A percentile compares a stretch with the other conserved stretches of the same genome.
These are phyloP conservation scores for Plantago ovata DNA, from an alignment of 257 asterid genomes.

Conservation along the genomic window DNA sequence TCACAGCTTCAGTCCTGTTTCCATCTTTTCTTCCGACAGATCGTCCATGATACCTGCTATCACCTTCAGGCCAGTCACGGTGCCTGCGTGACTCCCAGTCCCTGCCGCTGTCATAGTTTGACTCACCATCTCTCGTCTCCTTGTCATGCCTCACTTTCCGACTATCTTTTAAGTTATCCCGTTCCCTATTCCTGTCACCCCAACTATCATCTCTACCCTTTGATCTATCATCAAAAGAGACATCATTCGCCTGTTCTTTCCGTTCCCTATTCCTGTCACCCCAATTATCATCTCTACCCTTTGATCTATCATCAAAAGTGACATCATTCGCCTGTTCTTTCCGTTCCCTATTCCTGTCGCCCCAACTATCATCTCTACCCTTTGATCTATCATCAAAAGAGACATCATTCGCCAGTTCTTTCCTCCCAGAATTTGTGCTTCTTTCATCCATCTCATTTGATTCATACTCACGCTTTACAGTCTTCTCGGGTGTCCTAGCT, in stretches of 20 bases:
- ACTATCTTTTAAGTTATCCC: conserved; percentile 61
- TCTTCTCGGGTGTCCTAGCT: conserved; percentile 68
- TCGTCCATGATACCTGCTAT: conserved; percentile 62
- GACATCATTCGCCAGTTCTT: conserved; percentile 65
- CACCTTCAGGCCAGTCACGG: conserved; percentile 64
- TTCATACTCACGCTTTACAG: conserved; percentile 55
- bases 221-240: conserved; percentile 68
- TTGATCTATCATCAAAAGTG: conserved; percentile 71
- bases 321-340: conserved; percentile 70
- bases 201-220: conserved; percentile 78
- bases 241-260: conserved; percentile 68
- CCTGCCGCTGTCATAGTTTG: conserved; percentile 61
- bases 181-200: conserved; percentile 71
- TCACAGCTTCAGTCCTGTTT: conserved; percentile 90
- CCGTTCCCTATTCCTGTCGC: conserved; percentile 66
- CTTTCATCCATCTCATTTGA: conserved; percentile 73
- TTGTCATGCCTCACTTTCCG: conserved; percentile 89
- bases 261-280: conserved; percentile 68
- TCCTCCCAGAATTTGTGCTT: conserved; percentile 45
- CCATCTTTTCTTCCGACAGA: conserved; percentile 89
- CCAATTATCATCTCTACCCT: conserved; percentile 81
- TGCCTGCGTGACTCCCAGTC: conserved; percentile 93
- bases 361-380: conserved; percentile 81
- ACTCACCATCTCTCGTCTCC: conserved; percentile 60
- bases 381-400: conserved; percentile 73